These are phyloP conservation scores for Trypanosoma scelopori DNA, from an alignment of 208 protist species.

Conservation along the genomic window DNA sequence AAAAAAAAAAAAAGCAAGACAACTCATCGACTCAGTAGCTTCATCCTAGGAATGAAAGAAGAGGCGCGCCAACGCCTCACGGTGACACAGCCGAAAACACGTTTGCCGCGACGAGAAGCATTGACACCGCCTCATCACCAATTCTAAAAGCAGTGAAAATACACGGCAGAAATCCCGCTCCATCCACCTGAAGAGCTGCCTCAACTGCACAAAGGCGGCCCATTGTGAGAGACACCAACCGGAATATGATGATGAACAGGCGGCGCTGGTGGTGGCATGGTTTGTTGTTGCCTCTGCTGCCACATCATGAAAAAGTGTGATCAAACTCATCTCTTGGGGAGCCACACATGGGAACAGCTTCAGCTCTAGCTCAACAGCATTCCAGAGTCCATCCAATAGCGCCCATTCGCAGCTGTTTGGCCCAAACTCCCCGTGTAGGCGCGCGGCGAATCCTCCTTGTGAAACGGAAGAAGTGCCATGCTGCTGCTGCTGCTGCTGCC, in stretches of 20 bases:
- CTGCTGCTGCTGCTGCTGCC: slow-evolving; percentile 6
- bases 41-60: background rate
- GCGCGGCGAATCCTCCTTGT: slow-evolving; percentile 1
- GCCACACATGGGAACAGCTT: slow-evolving; percentile 25
- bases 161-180: too few species aligned
- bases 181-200: background rate
- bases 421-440: background rate
- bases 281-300: too few species aligned
- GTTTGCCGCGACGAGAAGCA: slow-evolving; percentile 1
- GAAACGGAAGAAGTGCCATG: too few species aligned
- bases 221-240: background rate
- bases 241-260: background rate
- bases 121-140: slow-evolving; percentile 15
- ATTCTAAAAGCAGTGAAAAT: slow-evolving; percentile 10
- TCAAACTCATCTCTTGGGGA: slow-evolving; percentile 6
- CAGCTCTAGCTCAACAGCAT: slow-evolving; percentile 24
- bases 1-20: slow-evolving; percentile 5
- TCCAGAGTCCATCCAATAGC: slow-evolving; percentile 10
- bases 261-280: too few species aligned
- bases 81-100: background rate
- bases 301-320: slow-evolving; percentile 10
- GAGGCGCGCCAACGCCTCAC: background rate
- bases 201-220: background rate
- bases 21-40: slow-evolving; percentile 5
- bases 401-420: slow-evolving; percentile 7